Evolutionary conservation across 805 yeast genomes (phyloP), one percentile per base, ranked within the genome.

Genomic region (Ogataea saltuana): DNA sequence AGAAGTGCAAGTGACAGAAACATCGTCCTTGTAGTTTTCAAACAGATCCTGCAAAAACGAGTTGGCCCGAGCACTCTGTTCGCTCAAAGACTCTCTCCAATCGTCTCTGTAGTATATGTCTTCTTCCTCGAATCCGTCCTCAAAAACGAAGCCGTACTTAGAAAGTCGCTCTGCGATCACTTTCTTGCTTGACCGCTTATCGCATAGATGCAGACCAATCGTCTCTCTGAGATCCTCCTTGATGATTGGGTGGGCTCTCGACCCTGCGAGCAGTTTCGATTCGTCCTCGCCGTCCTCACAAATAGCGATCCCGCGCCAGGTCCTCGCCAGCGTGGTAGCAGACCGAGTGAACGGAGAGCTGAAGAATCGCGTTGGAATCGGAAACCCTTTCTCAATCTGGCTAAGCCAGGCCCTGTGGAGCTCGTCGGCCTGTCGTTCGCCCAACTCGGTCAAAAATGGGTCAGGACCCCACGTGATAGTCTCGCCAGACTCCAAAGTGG

Each of bases 311-410:
- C 67, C 75, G 9, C 67, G 59, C 75, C 80, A 75, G 1, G 87
- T 80, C 33, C 69, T 59, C 5, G 68, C 64, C 48, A 75, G 66
- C 0, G 88, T 83, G 52, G 73, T 72, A n/a, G 76, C 65, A 17
- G 85, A 76, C 53, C 88, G 69, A 35, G 83, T 78, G 63, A 83
- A 72, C 0, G 88, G 88, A 2, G 85, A 80, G 21, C 74, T 71
- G 58, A 74, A 83, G 49, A 76, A 79, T 32, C 63, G 67, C 17
- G 70, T 59, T 0, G 88, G 88, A n/a, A 77, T 49, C 4, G 83
- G 79, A 3, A 78, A 77, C 2, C 80, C 75, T n/a, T 63, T 57
- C 3, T 43, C 22, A 6, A 76, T 51, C 51, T 81, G 75, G 6
- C 55, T 46, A 32, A 55, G 47, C 78, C 81, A 75, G 5, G 67